Base-by-base conservation (phyloP, 257 asterid genomes). In the Plantago elongata region DNA sequence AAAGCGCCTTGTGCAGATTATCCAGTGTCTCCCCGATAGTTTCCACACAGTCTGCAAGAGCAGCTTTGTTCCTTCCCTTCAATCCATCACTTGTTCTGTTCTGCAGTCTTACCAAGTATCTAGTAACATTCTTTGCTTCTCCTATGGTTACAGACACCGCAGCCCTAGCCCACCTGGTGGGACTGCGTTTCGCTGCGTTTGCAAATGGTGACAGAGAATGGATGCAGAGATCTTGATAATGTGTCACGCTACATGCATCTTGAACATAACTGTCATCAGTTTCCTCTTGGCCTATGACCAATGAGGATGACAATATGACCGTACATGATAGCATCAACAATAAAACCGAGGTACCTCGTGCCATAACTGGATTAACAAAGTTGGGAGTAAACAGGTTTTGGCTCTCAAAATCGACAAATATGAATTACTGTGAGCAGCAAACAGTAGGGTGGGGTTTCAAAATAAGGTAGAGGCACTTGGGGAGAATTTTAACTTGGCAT, bases 171-270 rank as follows among this genome's bases (percentile, higher is more conserved):
- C 95, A 86, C 50, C 11, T 66, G 9, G 67, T 54, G 3, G 94
- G 95, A 63, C 73, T 73, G 58, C 49, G 27, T 42, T 58, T 81
- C 14, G 95, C 94, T 0, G 43, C 48, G 51, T 45, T 63, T 5
- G 95, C 79, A 51, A 74, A 89, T 5, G 95, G 50, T 2, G 87
- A 42, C 0, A 89, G 76, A 0, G 91, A 71, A 5, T 22, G 83
- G 18, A 80, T 22, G 66, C 97, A 89, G 0, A 86, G 37, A 54
- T 76, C 78, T 3, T 17, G 86, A 56, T 85, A 81, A 10, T 50
- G 86, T 3, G 96, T 85, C 30, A 72, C 88, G 18, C 87, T 79
- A 60, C 96, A 89, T 0, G 87, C 95, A 8, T 84, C 81, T 10
- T 57, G 63, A 11, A 84, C 76, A 18, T 80, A 80, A 48, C 40